Conservation (phyloP, 176 grass and related monocot genomes). For the Bothriochloa decipiens region DNA sequence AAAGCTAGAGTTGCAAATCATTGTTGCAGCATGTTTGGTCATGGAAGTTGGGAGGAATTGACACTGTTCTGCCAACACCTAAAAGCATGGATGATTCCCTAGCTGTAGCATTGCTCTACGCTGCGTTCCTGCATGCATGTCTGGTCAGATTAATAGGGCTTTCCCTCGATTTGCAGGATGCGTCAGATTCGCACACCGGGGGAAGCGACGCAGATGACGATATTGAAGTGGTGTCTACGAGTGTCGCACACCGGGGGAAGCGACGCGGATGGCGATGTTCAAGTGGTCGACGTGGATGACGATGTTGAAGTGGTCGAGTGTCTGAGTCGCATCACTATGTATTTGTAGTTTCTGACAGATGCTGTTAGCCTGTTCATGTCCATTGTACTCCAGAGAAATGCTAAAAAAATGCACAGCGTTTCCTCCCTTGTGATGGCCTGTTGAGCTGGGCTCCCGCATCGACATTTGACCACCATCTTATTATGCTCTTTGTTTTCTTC, state of each 20-base stretch:
- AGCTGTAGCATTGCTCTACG: background rate
- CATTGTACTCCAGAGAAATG: background rate
- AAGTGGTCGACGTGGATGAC: constrained; percentile 9
- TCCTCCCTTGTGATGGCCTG: background rate
- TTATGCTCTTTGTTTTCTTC: background rate
- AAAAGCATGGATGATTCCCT: background rate
- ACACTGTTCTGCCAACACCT: background rate
- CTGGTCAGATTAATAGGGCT: background rate
- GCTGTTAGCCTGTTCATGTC: background rate
- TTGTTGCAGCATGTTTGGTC: constrained; percentile 17
- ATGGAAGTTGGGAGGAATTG: background rate
- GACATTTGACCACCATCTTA: background rate
- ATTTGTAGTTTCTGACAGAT: background rate
- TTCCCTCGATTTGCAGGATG: background rate
- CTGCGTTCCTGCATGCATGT: background rate
- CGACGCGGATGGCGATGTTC: background rate
- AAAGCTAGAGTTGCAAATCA: background rate
- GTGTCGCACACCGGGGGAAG: background rate
- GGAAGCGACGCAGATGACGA: background rate
- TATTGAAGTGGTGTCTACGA: too few species aligned
- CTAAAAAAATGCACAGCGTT: constrained; percentile 2
- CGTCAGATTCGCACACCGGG: background rate
- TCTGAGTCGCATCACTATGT: background rate
- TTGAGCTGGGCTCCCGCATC: background rate
- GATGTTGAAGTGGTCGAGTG: constrained; percentile 24